These are phyloP conservation scores for Colletotrichum sidae DNA, from an alignment of 2,329 filamentous ascomycete genomes.

Conservation along the genomic window DNA sequence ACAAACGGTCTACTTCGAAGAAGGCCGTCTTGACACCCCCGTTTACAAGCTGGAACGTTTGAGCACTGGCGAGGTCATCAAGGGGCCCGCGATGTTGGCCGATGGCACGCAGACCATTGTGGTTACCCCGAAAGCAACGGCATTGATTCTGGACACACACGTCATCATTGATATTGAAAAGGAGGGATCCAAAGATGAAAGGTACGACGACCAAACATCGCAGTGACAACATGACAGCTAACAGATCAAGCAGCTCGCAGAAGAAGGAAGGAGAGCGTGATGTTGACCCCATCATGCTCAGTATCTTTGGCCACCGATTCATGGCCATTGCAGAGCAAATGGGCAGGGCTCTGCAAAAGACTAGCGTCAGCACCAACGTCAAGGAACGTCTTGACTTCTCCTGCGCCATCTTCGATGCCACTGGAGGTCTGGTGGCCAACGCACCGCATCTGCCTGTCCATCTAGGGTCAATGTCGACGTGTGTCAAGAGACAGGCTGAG, in stretches of 20 bases:
- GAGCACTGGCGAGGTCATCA: conserved; percentile 76
- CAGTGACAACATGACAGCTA: conserved; percentile 22
- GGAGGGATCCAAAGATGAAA: conserved; percentile 49
- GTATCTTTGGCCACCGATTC: conserved; percentile 84
- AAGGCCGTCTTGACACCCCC: conserved; percentile 80
- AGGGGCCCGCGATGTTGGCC: conserved; percentile 86
- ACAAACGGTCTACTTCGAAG: conserved; percentile 83
- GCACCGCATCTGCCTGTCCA: conserved; percentile 85
- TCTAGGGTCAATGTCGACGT: conserved; percentile 85
- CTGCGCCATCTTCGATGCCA: conserved; percentile 82
- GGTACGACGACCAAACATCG: conserved; percentile 42
- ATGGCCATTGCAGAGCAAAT: conserved; percentile 91
- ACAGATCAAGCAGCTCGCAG: conserved; percentile 36
- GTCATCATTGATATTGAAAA: conserved; percentile 87
- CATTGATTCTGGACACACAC: conserved; percentile 84
- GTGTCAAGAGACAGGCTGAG: conserved; percentile 80
- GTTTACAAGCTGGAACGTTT: conserved; percentile 86
- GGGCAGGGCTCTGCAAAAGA: conserved; percentile 84
- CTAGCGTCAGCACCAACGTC: conserved; percentile 83
- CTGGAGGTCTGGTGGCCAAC: conserved; percentile 81
- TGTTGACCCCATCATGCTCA: conserved; percentile 78
- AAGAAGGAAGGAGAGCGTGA: conserved; percentile 45
- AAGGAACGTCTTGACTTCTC: conserved; percentile 87
- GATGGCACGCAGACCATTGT: conserved; percentile 94
- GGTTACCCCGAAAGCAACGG: conserved; percentile 81